phyloP scores from a whole-genome alignment of 2,329 filamentous ascomycete genomes.

The Talaromyces sp. region DNA sequence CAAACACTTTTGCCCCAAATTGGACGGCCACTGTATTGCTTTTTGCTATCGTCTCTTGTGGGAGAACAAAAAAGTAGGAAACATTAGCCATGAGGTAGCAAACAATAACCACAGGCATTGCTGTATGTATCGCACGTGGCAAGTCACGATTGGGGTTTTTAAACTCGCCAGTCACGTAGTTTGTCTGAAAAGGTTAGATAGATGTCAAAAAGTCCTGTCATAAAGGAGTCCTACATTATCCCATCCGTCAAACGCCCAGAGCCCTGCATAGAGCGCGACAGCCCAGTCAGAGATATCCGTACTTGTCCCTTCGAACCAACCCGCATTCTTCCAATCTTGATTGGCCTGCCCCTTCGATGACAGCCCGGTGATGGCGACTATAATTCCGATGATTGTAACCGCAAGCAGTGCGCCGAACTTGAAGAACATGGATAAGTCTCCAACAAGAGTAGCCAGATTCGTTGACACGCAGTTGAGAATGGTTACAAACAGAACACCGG shows the following conservation, averaged over 20 bases:
- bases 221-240: slow-evolving; percentile 68
- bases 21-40: slow-evolving; percentile 94
- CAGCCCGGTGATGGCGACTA: slow-evolving; percentile 81
- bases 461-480: slow-evolving; percentile 88
- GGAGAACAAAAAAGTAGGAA: slow-evolving; percentile 90
- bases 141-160: slow-evolving; percentile 85
- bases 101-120: slow-evolving; percentile 88
- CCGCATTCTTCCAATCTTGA: slow-evolving; percentile 76
- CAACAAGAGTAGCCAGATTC: slow-evolving; percentile 75
- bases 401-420: slow-evolving; percentile 88
- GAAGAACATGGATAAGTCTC: slow-evolving; percentile 92
- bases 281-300: slow-evolving; percentile 80
- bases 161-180: slow-evolving; percentile 97
- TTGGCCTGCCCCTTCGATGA: slow-evolving; percentile 71
- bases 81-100: slow-evolving; percentile 88
- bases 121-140: slow-evolving; percentile 90
- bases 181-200: slow-evolving; percentile 57
- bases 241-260: slow-evolving; percentile 99
- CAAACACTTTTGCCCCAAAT: slow-evolving; percentile 87
- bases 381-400: slow-evolving; percentile 79
- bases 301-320: slow-evolving; percentile 85
- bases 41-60: slow-evolving; percentile 70
- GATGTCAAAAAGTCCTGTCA: too few species aligned
- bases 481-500: slow-evolving; percentile 70
- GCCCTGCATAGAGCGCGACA: slow-evolving; percentile 85